Base-by-base conservation (phyloP, 805 yeast genomes). In the Candida broadrunensis region DNA sequence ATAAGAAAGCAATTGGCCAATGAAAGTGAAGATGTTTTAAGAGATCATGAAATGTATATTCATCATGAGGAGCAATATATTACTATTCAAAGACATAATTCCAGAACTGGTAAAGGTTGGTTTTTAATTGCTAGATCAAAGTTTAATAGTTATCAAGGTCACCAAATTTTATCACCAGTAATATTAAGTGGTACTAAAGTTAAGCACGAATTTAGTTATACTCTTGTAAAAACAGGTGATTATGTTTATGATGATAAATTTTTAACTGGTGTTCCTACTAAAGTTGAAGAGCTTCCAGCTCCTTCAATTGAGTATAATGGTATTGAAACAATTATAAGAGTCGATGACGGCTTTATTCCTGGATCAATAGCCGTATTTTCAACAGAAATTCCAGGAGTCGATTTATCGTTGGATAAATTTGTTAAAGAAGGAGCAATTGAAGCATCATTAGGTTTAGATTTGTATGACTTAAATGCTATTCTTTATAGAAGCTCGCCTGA, bases 21-120 rank as follows among this genome's bases (percentile, higher is more conserved):
- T 17, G 80, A 81, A 44, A 68, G 74, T 47, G 67, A 71, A 32
- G 95, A 87, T 47, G 70, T 72, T 35, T 45, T 55, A 35, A 70
- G 70, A 38, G 73, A 71, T 43, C 86, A 86, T 51, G 97, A 91
- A 62, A 88, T 87, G 85, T 91, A 87, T 59, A 86, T 91, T 31
- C 97, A 91, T 56, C 97, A 87, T 54, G 95, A 89, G 47, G 96
- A 87, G 12, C 96, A 90, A 60, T 91, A 75, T 60, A 87, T 91
- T 43, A 90, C 97, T 0, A 81, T 91, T 40, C 97, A 91, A 60
- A 72, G 98, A 50, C 77, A 82, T 20, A 87, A 88, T 57, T 84
- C 95, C 0, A 76, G 80, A 48, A 81, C 88, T 2, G 98, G 98
- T 2, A 75, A 76, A 43, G 99, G 99, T 2, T 87, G 85, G 79